Evolutionary conservation across 164 flowering plant genomes (phyloP).

Genomic region (Nymphaea colorata): DNA sequence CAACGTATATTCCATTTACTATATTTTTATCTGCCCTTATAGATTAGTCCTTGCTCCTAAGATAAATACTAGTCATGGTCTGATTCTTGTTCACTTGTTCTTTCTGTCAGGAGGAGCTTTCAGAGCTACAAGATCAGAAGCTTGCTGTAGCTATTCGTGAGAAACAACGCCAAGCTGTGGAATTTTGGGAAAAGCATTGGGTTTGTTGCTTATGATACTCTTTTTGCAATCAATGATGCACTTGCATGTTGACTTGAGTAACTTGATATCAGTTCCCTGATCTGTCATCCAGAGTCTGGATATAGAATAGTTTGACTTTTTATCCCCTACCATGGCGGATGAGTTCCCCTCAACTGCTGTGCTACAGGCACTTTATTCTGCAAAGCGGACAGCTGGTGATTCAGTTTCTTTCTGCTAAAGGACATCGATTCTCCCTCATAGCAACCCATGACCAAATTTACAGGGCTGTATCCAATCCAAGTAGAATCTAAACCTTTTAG

Average conservation of each 20-base stretch:
- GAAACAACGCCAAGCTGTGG: conserved; percentile 47
- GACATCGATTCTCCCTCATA: no score
- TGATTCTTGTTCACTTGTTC: background rate
- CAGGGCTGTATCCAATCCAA: no score
- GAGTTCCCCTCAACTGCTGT: no score
- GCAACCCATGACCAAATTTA: no score
- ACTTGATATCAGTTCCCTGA: background rate
- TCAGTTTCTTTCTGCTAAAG: no score
- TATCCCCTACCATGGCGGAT: no score
- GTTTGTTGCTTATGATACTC: conserved; percentile 20
- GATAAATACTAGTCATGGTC: no score
- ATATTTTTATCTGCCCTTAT: background rate
- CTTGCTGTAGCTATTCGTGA: conserved; percentile 63
- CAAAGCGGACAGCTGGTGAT: no score
- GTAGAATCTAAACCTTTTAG: no score
- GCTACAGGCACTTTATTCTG: no score
- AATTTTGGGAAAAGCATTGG: conserved; percentile 97
- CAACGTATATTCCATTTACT: background rate
- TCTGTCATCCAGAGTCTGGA: background rate
- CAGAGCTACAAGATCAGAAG: conserved; percentile 67
- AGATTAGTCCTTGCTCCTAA: no score
- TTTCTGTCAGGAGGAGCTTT: conserved; percentile 56
- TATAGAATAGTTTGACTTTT: no score
- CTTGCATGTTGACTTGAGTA: background rate
- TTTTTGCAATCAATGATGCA: background rate